These are phyloP conservation scores for Nemania bipapillata DNA, from an alignment of 2,329 filamentous ascomycete species.

Conservation along the genomic window DNA sequence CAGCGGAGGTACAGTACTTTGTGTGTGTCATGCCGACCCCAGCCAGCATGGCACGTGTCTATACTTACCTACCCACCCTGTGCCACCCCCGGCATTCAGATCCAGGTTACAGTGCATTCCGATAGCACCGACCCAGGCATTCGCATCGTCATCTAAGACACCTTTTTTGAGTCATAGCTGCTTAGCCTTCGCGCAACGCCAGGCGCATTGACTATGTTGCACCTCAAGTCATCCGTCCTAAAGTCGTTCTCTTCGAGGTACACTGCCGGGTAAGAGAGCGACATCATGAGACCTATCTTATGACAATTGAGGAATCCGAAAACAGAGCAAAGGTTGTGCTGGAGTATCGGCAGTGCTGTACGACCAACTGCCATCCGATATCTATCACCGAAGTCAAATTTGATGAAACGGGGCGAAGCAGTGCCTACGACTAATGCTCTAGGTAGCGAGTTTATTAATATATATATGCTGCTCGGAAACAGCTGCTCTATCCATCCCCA, in stretches of 20 bases:
- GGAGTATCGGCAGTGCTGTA: slow-evolving; percentile 9
- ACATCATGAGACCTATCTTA: not conserved
- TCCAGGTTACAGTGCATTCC: slow-evolving; percentile 25
- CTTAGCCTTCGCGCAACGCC: not conserved
- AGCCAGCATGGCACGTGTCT: slow-evolving; percentile 31
- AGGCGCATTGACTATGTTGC: no score
- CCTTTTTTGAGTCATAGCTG: not conserved
- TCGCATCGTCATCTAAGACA: not conserved
- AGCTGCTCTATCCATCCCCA: slow-evolving; percentile 36
- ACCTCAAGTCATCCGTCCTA: no score
- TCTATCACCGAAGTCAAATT: not conserved
- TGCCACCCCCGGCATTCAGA: slow-evolving; percentile 27
- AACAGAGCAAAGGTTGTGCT: not conserved
- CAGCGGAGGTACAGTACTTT: no score
- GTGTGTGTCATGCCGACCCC: slow-evolving; percentile 16
- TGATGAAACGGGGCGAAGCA: not conserved
- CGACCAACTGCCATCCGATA: not conserved
- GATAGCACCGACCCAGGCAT: not conserved
- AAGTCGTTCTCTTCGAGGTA: no score
- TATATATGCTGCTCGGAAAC: slow-evolving; percentile 35
- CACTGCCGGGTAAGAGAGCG: not conserved
- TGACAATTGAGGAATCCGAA: not conserved
- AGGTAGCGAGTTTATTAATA: slow-evolving; percentile 38
- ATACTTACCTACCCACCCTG: slow-evolving; percentile 22
- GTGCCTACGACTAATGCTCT: not conserved